phyloP scores from a whole-genome alignment of 2,329 filamentous ascomycete species.

The Leptographium procerum region DNA sequence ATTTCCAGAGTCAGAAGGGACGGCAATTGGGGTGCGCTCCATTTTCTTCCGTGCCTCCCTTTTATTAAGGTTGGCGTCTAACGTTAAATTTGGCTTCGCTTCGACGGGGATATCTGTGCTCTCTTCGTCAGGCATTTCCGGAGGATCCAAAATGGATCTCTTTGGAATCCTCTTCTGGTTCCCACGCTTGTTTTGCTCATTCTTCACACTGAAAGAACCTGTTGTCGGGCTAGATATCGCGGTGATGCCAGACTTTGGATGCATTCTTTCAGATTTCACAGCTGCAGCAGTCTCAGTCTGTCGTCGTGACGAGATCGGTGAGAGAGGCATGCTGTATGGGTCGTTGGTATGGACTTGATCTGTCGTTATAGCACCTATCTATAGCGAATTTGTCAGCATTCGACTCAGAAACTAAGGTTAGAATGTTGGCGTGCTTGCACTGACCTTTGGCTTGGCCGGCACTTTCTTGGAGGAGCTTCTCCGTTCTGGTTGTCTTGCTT shows the following conservation, averaged over 20 bases:
- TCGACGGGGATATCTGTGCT: background rate
- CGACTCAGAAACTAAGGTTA: background rate
- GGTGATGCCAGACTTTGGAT: background rate
- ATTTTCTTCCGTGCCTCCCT: background rate
- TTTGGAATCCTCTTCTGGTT: slow-evolving; percentile 1
- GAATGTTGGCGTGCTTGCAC: background rate
- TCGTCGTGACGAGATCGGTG: background rate
- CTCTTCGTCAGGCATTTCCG: background rate
- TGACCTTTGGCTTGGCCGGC: background rate
- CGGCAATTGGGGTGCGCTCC: background rate
- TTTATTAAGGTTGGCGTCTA: background rate
- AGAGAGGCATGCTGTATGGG: background rate
- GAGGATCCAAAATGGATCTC: background rate
- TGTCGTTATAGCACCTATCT: too few species aligned
- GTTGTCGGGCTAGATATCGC: background rate
- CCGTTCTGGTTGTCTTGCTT: background rate
- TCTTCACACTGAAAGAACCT: too few species aligned
- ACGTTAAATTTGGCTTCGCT: background rate
- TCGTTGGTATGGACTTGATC: too few species aligned
- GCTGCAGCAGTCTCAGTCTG: background rate
- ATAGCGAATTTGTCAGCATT: background rate
- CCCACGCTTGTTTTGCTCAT: background rate
- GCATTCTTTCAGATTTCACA: background rate
- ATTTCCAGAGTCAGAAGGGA: background rate
- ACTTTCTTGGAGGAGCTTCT: background rate